phyloP scores from a whole-genome alignment of 176 grass and related monocot genomes.

The Rhynchospora pubera region DNA sequence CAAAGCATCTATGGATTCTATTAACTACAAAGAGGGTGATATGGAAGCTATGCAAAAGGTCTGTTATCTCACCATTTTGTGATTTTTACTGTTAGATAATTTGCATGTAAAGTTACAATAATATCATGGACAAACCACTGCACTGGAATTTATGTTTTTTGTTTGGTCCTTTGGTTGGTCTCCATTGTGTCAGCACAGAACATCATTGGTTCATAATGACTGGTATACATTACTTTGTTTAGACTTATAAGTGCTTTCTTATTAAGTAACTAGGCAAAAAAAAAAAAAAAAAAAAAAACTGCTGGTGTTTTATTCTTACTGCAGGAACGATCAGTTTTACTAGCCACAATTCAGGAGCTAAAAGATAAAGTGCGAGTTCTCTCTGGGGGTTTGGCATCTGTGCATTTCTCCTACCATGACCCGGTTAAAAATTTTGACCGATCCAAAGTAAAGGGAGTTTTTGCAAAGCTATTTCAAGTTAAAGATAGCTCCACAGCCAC shows the following conservation, averaged over 20 bases:
- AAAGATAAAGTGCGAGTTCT: slow-evolving; percentile 57
- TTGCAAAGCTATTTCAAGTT: slow-evolving; percentile 81
- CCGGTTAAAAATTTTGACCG: slow-evolving; percentile 83
- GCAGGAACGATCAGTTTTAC: slow-evolving; percentile 54
- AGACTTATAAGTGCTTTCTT: background rate
- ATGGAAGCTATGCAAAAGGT: slow-evolving; percentile 96
- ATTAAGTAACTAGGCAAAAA: background rate
- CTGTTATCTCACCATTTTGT: background rate
- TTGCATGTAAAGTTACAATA: background rate
- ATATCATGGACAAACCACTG: background rate
- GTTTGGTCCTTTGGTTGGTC: background rate
- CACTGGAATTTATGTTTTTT: background rate
- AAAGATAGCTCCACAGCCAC: slow-evolving; percentile 82
- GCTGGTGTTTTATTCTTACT: background rate
- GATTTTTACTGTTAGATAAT: background rate
- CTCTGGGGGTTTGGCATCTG: slow-evolving; percentile 54
- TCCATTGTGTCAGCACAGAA: background rate
- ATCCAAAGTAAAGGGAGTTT: slow-evolving; percentile 97
- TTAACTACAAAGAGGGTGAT: slow-evolving; percentile 66
- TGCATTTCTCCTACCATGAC: slow-evolving; percentile 77
- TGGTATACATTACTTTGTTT: background rate
- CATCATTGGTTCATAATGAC: background rate
- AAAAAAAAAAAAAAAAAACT: background rate
- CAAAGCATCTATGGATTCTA: slow-evolving; percentile 56
- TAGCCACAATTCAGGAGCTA: slow-evolving; percentile 53